These are phyloP conservation scores for Aspergillus fijiensis DNA, from an alignment of 2,329 filamentous ascomycete genomes.

Conservation along the genomic window DNA sequence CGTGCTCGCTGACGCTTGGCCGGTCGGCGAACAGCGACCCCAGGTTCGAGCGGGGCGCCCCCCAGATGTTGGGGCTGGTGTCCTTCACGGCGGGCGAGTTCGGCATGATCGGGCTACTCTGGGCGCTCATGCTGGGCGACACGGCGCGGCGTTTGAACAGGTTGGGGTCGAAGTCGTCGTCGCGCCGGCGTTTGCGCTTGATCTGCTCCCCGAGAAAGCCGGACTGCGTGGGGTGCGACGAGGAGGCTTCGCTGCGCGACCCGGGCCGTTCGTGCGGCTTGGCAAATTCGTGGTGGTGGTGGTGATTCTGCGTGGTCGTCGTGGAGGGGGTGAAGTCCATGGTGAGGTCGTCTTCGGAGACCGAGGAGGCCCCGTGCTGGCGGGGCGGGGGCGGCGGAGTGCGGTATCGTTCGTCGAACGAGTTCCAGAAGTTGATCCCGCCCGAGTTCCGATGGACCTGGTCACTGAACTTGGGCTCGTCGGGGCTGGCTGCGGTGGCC, in stretches of 20 bases:
- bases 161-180: conserved; percentile 85
- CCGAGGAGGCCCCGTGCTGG: conserved; percentile 50
- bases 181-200: conserved; percentile 76
- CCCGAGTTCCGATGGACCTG: conserved; percentile 71
- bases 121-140: conserved; percentile 84
- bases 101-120: conserved; percentile 79
- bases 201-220: conserved; percentile 67
- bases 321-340: conserved; percentile 44
- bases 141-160: conserved; percentile 91
- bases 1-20: conserved; percentile 48
- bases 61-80: conserved; percentile 60
- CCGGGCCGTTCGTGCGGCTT: conserved; percentile 36
- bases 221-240: conserved; percentile 37
- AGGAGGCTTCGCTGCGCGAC: conserved; percentile 40
- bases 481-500: conserved; percentile 42
- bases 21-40: conserved; percentile 52
- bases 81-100: conserved; percentile 80
- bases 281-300: conserved; percentile 24
- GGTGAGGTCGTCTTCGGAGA: conserved; percentile 40
- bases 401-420: conserved; percentile 66
- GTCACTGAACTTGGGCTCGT: conserved; percentile 71
- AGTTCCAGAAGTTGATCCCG: conserved; percentile 75
- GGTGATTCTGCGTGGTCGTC: conserved; percentile 22
- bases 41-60: conserved; percentile 63
- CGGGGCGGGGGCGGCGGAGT: conserved; percentile 66